phyloP scores from a whole-genome alignment of 768 basidiomycete genomes.

The Tylopilus rubrobrunneus region DNA sequence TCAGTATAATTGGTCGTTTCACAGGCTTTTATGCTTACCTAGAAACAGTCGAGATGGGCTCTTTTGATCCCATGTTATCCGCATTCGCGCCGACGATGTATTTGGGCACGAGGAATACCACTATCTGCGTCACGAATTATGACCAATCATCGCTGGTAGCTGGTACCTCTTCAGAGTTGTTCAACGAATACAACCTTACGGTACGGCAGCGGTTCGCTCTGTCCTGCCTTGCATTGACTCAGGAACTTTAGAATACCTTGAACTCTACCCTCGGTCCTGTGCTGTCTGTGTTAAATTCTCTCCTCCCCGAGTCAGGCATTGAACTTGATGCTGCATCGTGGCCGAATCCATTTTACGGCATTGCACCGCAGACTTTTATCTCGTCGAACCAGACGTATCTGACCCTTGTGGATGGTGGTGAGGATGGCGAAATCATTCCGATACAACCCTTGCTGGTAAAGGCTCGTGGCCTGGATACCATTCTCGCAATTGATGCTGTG shows the following conservation, averaged over 20 bases:
- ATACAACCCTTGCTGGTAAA: constrained; percentile 48
- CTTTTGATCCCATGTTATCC: constrained; percentile 40
- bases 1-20: constrained; percentile 9
- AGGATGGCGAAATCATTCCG: constrained; percentile 43
- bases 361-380: constrained; percentile 33
- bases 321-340: constrained; percentile 31
- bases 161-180: constrained; percentile 39
- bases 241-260: constrained; percentile 10
- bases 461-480: constrained; percentile 43
- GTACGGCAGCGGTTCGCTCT: constrained; percentile 9
- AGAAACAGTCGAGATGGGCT: constrained; percentile 37
- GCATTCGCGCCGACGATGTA: constrained; percentile 45
- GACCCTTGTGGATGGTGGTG: constrained; percentile 38
- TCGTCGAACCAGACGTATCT: constrained; percentile 31
- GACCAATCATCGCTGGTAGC: constrained; percentile 36
- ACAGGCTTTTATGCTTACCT: neutral
- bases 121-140: constrained; percentile 32
- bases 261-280: constrained; percentile 9
- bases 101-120: constrained; percentile 37
- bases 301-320: constrained; percentile 23
- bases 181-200: constrained; percentile 28
- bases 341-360: constrained; percentile 38
- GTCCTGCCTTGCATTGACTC: neutral
- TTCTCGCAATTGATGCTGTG: constrained; percentile 47
- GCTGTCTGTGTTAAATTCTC: constrained; percentile 14